A percentile compares a stretch with the other conserved stretches of the same genome.
Evolutionary conservation across 2,329 filamentous ascomycete genomes (phyloP).

Genomic region (Ascochyta fabae): DNA sequence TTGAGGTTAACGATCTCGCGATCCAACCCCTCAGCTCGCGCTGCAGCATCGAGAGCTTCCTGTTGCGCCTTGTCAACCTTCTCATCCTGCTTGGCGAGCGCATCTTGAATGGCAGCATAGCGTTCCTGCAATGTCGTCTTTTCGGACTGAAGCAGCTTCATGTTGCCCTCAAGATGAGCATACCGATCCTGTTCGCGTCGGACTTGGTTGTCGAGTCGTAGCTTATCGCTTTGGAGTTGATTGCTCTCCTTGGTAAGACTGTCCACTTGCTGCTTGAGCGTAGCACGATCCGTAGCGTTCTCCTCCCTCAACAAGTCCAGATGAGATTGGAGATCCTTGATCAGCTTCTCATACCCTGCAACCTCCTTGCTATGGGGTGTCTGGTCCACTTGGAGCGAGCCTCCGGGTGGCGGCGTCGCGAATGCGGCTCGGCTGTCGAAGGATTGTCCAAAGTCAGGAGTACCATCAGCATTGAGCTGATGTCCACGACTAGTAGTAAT

Average conservation of each 20-base stretch:
- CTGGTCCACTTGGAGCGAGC: constrained; percentile 41
- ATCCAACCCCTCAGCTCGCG: constrained; percentile 82
- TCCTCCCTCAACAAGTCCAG: constrained; percentile 91
- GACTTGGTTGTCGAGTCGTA: constrained; percentile 79
- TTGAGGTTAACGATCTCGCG: constrained; percentile 93
- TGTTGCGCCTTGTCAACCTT: constrained; percentile 90
- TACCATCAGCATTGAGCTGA: constrained; percentile 56
- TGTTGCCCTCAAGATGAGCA: constrained; percentile 89
- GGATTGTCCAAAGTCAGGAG: constrained; percentile 32
- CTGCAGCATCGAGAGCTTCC: constrained; percentile 85
- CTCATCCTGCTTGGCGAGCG: constrained; percentile 86
- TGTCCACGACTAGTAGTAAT: constrained; percentile 81
- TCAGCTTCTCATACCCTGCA: constrained; percentile 76
- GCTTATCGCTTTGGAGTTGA: constrained; percentile 80
- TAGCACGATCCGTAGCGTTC: constrained; percentile 77
- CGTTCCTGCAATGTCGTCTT: constrained; percentile 87
- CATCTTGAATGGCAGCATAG: constrained; percentile 76
- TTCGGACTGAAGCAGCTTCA: constrained; percentile 80
- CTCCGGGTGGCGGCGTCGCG: constrained; percentile 55
- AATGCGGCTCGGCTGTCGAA: constrained; percentile 22
- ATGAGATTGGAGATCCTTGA: constrained; percentile 87
- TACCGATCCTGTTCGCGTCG: constrained; percentile 82
- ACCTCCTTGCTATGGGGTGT: constrained; percentile 62
- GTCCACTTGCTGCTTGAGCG: constrained; percentile 84
- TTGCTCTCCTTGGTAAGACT: constrained; percentile 82